A percentile compares a stretch with the other conserved stretches of the same genome.
phyloP scores from a whole-genome alignment of 345 rosid species.

The Salix koriyanagi region DNA sequence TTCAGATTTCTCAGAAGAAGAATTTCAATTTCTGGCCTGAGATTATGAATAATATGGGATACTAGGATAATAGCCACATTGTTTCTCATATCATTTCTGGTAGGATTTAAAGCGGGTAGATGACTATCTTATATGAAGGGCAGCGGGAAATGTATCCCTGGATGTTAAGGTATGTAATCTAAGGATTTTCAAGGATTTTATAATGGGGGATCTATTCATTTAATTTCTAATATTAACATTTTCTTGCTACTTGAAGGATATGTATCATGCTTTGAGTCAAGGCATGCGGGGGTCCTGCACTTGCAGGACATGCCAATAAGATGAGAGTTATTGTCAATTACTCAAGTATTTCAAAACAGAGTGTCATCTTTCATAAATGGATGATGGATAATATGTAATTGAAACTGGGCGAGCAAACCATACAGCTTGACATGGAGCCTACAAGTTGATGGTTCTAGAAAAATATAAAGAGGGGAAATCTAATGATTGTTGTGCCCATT shows the following conservation, averaged over 20 bases:
- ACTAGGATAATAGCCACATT: neutral
- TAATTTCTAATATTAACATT: neutral
- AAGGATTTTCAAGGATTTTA: neutral
- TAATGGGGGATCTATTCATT: neutral
- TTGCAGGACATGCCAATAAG: neutral
- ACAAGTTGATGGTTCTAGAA: neutral
- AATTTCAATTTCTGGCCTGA: neutral
- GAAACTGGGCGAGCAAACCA: conserved; percentile 8
- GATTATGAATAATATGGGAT: neutral
- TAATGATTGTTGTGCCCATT: neutral
- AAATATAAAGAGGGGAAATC: neutral
- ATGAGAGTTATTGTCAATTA: neutral
- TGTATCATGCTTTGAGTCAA: neutral
- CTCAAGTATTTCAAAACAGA: conserved; percentile 1
- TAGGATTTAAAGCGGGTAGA: neutral
- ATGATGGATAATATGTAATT: neutral
- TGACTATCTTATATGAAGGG: neutral
- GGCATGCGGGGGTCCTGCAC: neutral
- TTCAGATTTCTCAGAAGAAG: neutral
- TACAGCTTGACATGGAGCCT: neutral
- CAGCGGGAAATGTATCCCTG: neutral
- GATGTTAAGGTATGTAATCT: neutral
- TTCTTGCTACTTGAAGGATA: neutral
- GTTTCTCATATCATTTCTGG: neutral
- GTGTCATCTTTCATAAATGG: neutral